A percentile compares a stretch with the other conserved stretches of the same genome.
These are phyloP conservation scores for Penicillium sp. DNA, from an alignment of 2,329 filamentous ascomycete species.

Conservation along the genomic window DNA sequence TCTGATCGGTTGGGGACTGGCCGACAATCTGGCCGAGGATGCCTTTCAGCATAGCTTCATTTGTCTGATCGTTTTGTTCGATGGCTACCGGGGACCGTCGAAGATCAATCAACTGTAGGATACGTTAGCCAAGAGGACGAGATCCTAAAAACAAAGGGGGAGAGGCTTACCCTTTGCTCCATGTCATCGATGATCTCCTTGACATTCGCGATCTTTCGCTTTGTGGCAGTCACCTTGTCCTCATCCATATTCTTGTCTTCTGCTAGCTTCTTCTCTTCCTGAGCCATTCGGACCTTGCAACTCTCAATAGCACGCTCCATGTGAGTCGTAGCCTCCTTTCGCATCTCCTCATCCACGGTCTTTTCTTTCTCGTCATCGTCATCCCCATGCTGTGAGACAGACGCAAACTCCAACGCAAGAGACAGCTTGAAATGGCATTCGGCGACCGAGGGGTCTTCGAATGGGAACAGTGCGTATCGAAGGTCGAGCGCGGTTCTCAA, in stretches of 20 bases:
- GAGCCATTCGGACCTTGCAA: constrained; percentile 51
- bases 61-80: constrained; percentile 33
- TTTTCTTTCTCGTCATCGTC: constrained; percentile 39
- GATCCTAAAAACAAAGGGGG: not conserved
- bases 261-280: constrained; percentile 48
- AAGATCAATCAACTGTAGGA: constrained; percentile 51
- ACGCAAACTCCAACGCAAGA: constrained; percentile 88
- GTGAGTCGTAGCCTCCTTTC: constrained; percentile 53
- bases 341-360: constrained; percentile 50
- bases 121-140: constrained; percentile 7
- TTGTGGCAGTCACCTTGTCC: constrained; percentile 37
- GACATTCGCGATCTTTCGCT: constrained; percentile 52
- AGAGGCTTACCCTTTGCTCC: constrained; percentile 49
- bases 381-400: constrained; percentile 54
- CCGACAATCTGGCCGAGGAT: constrained; percentile 56
- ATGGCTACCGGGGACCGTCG: constrained; percentile 50
- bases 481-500: constrained; percentile 70
- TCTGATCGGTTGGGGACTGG: constrained; percentile 50
- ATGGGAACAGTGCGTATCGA: constrained; percentile 71
- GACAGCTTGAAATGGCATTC: constrained; percentile 97
- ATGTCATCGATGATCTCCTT: constrained; percentile 59
- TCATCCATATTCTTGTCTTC: constrained; percentile 36
- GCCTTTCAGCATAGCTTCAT: constrained; percentile 48
- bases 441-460: constrained; percentile 78
- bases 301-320: constrained; percentile 59